These are phyloP conservation scores for Anthostomella pinea DNA, from an alignment of 2,329 filamentous ascomycete species.

Conservation along the genomic window DNA sequence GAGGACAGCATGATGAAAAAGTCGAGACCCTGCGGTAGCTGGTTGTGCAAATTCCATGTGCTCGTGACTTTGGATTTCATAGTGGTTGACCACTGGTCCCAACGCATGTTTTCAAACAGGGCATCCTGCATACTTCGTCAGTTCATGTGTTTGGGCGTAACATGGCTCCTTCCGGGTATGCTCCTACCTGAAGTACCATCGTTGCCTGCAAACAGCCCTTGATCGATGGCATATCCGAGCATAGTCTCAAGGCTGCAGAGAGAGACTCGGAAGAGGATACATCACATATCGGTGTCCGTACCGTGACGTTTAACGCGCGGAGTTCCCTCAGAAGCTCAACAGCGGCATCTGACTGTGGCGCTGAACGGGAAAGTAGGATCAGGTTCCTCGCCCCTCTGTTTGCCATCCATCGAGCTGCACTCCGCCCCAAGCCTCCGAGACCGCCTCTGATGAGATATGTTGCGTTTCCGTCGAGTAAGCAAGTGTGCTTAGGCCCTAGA, in stretches of 20 bases:
- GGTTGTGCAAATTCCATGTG: not conserved
- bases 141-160: no score
- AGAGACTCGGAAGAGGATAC: not conserved
- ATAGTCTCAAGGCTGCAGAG: not conserved
- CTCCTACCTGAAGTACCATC: not conserved
- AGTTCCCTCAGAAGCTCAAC: not conserved
- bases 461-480: no score
- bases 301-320: not conserved
- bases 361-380: slow-evolving; percentile 1
- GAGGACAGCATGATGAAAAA: slow-evolving; percentile 1
- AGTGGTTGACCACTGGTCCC: no score
- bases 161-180: no score
- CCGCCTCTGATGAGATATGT: no score
- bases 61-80: no score
- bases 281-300: not conserved
- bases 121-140: no score
- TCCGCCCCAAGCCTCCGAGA: no score
- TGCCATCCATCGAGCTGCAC: not conserved
- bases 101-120: no score
- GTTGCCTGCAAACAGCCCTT: not conserved
- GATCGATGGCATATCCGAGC: not conserved
- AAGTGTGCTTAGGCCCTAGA: no score
- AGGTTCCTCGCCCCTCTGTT: slow-evolving; percentile 2
- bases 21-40: not conserved
- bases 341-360: not conserved